Percentiles rank a stretch among this genome's conserved stretches.
Conservation (phyloP, 192 early-diverging fungal genomes). For the Rhizophagus sp. region DNA sequence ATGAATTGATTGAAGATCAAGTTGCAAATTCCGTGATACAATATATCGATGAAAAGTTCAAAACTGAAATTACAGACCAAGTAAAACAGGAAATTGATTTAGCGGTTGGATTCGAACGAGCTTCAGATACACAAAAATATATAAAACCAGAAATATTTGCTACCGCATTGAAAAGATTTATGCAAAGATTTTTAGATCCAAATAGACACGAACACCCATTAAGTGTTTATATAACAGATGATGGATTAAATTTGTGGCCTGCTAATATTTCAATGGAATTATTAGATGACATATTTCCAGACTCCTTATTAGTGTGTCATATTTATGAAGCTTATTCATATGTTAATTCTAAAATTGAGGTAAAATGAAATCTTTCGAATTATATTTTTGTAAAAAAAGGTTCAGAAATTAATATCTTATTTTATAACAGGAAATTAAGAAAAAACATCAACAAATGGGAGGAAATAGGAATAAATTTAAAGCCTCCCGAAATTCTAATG, state of each 20-base stretch:
- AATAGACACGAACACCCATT: neutral
- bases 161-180: conserved; percentile 28
- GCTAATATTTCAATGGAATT: neutral
- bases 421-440: neutral
- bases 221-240: neutral
- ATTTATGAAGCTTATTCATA: neutral
- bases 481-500: neutral
- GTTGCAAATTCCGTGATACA: conserved; percentile 14
- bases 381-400: neutral
- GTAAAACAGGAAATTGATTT: neutral
- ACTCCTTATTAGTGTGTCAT: neutral
- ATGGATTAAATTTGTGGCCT: conserved; percentile 13
- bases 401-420: neutral
- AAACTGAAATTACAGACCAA: neutral
- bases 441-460: neutral
- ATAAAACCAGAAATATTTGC: conserved; percentile 13
- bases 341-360: neutral
- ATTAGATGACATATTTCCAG: neutral
- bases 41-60: conserved; percentile 21
- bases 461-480: neutral
- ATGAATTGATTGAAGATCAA: conserved; percentile 30
- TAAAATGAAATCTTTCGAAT: neutral
- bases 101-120: neutral
- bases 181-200: conserved; percentile 9
- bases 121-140: neutral